Evolutionary conservation across 2,329 filamentous ascomycete genomes (phyloP).

Genomic region (Aspergillus latus): DNA sequence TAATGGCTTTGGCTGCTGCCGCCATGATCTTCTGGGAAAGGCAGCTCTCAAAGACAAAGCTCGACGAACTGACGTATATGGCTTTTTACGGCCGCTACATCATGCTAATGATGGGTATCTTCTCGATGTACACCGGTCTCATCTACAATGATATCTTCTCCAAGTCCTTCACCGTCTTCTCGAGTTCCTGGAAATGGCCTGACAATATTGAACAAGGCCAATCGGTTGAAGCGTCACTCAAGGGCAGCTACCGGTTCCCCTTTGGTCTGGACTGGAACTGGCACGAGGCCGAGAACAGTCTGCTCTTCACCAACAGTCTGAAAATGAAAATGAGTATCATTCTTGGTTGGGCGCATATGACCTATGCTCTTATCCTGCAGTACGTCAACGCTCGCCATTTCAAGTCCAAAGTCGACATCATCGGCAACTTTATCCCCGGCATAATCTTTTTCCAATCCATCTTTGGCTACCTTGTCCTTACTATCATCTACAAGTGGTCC

Average conservation of each 20-base stretch:
- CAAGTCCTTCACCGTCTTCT: constrained; percentile 83
- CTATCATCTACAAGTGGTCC: constrained; percentile 96
- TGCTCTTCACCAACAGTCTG: constrained; percentile 96
- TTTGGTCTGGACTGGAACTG: constrained; percentile 95
- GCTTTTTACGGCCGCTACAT: constrained; percentile 99
- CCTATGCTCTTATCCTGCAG: constrained; percentile 90
- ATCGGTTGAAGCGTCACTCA: constrained; percentile 66
- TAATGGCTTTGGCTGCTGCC: constrained; percentile 79
- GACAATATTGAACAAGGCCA: constrained; percentile 65
- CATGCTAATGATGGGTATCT: constrained; percentile 95
- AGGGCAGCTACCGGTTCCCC: constrained; percentile 79
- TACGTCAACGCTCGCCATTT: constrained; percentile 94
- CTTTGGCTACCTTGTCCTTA: constrained; percentile 91
- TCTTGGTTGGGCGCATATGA: constrained; percentile 92
- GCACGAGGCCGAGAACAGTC: constrained; percentile 92
- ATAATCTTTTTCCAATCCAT: constrained; percentile 99
- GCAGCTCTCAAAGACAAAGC: constrained; percentile 76
- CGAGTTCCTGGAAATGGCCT: constrained; percentile 87
- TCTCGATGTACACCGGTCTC: constrained; percentile 94
- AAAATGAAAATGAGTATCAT: constrained; percentile 99
- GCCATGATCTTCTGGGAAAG: constrained; percentile 98
- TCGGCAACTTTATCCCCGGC: constrained; percentile 93
- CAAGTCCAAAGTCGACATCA: constrained; percentile 91
- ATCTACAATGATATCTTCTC: constrained; percentile 99
- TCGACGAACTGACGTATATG: constrained; percentile 97